Evolutionary conservation across 73 alveolate species (phyloP).

Genomic region (Tetrahymena borealis): DNA sequence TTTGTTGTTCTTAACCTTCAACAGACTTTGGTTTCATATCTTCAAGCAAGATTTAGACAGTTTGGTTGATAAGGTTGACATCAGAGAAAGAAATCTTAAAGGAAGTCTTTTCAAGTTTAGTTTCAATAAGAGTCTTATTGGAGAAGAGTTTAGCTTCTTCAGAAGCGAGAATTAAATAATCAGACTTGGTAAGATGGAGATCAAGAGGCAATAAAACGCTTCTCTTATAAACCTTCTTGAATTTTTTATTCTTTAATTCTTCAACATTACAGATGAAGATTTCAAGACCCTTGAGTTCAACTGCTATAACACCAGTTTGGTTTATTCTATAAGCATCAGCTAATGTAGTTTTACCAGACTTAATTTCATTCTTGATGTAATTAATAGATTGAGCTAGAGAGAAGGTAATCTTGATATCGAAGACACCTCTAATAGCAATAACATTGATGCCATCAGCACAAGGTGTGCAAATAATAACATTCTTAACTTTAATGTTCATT

Average conservation of each 20-base stretch:
- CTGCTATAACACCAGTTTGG: not conserved
- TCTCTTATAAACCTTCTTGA: conserved; percentile 15
- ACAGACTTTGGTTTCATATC: not conserved
- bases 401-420: conserved; percentile 12
- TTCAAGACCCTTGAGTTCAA: conserved; percentile 9
- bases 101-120: not conserved
- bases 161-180: not conserved
- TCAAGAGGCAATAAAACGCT: not conserved
- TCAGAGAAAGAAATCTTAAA: not conserved
- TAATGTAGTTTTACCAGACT: not conserved
- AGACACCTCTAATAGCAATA: conserved; percentile 22
- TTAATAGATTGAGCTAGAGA: not conserved
- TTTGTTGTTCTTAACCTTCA: not conserved
- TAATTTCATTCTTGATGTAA: conserved; percentile 5
- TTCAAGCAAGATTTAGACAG: not conserved
- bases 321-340: not conserved
- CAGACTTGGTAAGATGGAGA: not conserved
- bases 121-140: not conserved
- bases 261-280: conserved; percentile 11
- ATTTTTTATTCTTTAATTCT: conserved; percentile 24
- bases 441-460: not conserved
- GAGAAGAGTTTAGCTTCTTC: not conserved
- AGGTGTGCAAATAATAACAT: conserved; percentile 36
- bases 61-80: not conserved
- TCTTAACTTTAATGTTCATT: conserved; percentile 7